Percentiles rank a stretch among this genome's conserved stretches.
These are phyloP conservation scores for Austroboletus niveus DNA, from an alignment of 1,284 basidiomycete species.

Conservation along the genomic window DNA sequence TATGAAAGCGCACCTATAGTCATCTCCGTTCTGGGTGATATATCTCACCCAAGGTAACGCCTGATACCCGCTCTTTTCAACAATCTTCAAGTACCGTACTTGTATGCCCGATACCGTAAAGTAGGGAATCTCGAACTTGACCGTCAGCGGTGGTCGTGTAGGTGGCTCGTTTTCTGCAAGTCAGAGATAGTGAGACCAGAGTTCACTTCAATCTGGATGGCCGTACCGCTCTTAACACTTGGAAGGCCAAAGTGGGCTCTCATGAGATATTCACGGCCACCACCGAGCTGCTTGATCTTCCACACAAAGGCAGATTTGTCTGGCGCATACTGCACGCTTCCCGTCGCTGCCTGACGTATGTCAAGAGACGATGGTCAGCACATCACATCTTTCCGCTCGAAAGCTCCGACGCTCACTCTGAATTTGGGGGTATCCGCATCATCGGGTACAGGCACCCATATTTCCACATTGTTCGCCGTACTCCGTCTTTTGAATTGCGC, in stretches of 20 bases:
- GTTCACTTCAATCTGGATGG: neutral
- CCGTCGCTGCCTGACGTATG: conserved; percentile 72
- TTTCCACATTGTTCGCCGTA: conserved; percentile 98
- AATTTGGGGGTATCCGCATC: conserved; percentile 99
- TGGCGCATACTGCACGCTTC: conserved; percentile 90
- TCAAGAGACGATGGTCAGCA: neutral
- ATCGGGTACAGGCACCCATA: conserved; percentile 97
- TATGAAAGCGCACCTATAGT: conserved; percentile 68
- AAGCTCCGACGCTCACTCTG: conserved; percentile 53
- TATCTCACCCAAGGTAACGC: conserved; percentile 91
- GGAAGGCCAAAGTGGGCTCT: conserved; percentile 94
- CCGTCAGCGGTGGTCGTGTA: conserved; percentile 90
- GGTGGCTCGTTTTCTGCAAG: conserved; percentile 16
- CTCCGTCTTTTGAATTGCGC: conserved; percentile 97
- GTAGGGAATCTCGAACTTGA: conserved; percentile 98
- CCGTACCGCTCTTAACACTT: conserved; percentile 80
- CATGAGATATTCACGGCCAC: conserved; percentile 93
- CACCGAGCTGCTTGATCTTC: conserved; percentile 96
- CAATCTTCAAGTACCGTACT: conserved; percentile 95
- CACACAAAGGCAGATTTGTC: conserved; percentile 96
- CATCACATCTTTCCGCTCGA: neutral
- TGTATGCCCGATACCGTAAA: conserved; percentile 97
- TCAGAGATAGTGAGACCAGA: too few species aligned
- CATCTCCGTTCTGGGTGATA: conserved; percentile 95
- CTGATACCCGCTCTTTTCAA: conserved; percentile 97